phyloP scores from a whole-genome alignment of 1,284 basidiomycete genomes.

The Papiliotrema nemorosa region DNA sequence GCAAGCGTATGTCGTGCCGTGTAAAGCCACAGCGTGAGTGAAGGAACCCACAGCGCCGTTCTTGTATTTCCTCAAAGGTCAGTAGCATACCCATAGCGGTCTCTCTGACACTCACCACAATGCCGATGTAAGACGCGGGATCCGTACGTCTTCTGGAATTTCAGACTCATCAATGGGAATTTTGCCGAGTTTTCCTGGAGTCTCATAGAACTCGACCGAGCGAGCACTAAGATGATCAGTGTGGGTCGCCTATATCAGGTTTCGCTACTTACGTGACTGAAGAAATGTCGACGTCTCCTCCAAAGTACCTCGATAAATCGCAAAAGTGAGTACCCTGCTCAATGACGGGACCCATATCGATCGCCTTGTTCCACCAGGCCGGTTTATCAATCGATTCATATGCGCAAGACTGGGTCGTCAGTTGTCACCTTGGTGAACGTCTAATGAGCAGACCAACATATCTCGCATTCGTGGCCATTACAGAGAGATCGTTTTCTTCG shows the following conservation, averaged over 20 bases:
- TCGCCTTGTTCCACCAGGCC: constrained; percentile 98
- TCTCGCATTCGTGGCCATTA: constrained; percentile 94
- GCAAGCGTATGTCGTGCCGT: constrained; percentile 86
- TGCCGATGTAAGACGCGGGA: constrained; percentile 48
- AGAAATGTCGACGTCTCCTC: constrained; percentile 87
- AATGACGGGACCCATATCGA: constrained; percentile 74
- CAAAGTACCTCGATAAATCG: constrained; percentile 83
- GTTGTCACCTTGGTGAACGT: not conserved
- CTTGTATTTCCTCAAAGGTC: constrained; percentile 91
- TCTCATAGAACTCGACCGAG: constrained; percentile 86
- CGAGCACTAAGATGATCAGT: constrained; percentile 56
- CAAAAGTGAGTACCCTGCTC: constrained; percentile 90
- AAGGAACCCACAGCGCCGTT: constrained; percentile 87
- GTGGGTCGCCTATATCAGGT: too few species aligned
- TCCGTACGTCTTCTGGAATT: constrained; percentile 48
- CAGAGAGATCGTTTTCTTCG: constrained; percentile 88
- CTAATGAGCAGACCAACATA: constrained; percentile 59
- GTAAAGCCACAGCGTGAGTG: constrained; percentile 82
- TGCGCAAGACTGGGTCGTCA: constrained; percentile 63
- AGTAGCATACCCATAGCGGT: too few species aligned
- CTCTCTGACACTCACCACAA: too few species aligned
- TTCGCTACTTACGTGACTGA: constrained; percentile 63
- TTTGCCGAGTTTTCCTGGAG: constrained; percentile 78
- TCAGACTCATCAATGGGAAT: constrained; percentile 54
- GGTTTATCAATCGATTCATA: constrained; percentile 85